phyloP scores from a whole-genome alignment of 2,329 filamentous ascomycete species.

The Ophiosphaerella korrae region DNA sequence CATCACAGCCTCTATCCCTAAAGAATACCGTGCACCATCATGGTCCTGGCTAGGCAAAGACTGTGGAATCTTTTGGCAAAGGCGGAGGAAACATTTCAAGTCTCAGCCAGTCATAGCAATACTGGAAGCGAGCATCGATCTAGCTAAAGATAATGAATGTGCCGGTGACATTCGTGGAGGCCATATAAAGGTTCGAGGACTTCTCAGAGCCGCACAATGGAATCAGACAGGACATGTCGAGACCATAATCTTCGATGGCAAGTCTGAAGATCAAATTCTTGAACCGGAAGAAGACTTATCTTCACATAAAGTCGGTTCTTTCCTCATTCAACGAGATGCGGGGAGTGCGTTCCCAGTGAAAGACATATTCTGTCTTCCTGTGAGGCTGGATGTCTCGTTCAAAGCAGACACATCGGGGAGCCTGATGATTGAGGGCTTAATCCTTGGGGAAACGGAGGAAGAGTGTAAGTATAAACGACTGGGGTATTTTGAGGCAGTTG shows the following conservation, averaged over 20 bases:
- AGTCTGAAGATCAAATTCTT: not conserved
- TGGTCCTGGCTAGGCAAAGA: constrained; percentile 7
- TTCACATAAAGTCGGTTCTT: not conserved
- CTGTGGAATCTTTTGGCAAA: not conserved
- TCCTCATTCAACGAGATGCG: not conserved
- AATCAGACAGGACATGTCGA: not conserved
- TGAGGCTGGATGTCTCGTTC: not conserved
- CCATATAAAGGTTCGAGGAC: not conserved
- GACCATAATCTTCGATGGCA: constrained; percentile 1
- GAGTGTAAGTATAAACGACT: not conserved
- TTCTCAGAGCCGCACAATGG: not conserved
- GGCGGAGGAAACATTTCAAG: not conserved
- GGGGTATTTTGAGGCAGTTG: constrained; percentile 1
- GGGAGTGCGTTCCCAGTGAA: not conserved
- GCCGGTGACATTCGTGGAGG: not conserved
- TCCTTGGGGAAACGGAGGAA: not conserved
- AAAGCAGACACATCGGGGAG: not conserved
- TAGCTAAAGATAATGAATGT: not conserved
- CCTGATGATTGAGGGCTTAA: constrained; percentile 1
- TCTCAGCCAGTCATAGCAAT: not conserved
- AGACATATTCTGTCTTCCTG: constrained; percentile 1
- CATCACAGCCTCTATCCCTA: constrained; percentile 2
- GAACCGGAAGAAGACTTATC: not conserved
- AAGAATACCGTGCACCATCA: constrained; percentile 2
- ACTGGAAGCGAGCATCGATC: not conserved